These are phyloP conservation scores for Pseudogymnoascus verrucosus DNA, from an alignment of 2,329 filamentous ascomycete species.

Conservation along the genomic window DNA sequence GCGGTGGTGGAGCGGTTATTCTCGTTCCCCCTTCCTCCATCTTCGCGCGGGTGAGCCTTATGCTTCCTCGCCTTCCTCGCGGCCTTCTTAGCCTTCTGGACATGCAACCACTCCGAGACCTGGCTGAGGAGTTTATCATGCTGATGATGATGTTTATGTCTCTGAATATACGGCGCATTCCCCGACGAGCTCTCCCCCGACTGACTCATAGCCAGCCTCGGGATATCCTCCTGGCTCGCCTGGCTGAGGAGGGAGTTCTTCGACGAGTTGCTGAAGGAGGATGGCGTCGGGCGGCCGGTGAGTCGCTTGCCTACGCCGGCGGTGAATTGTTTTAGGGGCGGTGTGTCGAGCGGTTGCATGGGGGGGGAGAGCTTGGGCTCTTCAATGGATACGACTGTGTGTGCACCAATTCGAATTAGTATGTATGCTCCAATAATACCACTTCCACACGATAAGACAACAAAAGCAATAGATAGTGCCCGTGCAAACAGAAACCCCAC, in stretches of 20 bases:
- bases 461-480: background rate
- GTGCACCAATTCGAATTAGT: background rate
- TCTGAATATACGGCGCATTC: background rate
- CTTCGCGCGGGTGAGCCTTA: constrained; percentile 18
- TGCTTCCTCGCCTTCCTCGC: constrained; percentile 43
- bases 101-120: constrained; percentile 74
- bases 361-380: constrained; percentile 7
- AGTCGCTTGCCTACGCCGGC: constrained; percentile 12
- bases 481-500: background rate
- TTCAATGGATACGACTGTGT: constrained; percentile 4
- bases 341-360: background rate
- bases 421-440: background rate
- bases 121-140: constrained; percentile 57
- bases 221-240: constrained; percentile 21
- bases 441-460: background rate
- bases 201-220: constrained; percentile 13
- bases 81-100: constrained; percentile 63
- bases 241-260: constrained; percentile 38
- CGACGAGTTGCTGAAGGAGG: constrained; percentile 32
- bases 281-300: constrained; percentile 11
- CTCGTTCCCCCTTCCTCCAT: constrained; percentile 11
- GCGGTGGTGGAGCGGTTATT: constrained; percentile 31
- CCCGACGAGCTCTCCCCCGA: constrained; percentile 19
- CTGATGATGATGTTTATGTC: constrained; percentile 23
- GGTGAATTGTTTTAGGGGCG: constrained; percentile 17